A percentile compares a stretch with the other conserved stretches of the same genome.
Conservation (phyloP, 768 basidiomycete genomes). For the Clitopilus passeckerianus region DNA sequence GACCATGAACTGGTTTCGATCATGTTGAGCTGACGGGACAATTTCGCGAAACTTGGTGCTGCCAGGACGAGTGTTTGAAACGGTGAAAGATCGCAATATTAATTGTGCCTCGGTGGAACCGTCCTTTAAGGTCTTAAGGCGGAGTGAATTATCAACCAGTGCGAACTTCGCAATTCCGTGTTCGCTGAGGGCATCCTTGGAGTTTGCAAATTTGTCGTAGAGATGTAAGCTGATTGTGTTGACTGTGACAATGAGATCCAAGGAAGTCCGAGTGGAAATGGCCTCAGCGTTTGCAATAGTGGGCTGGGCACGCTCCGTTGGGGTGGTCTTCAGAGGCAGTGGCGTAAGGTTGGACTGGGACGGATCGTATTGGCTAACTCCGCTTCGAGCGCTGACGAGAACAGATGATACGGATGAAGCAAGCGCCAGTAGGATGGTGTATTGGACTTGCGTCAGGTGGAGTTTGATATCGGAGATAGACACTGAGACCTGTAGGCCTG, state of each 20-base stretch:
- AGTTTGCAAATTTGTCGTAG: slow-evolving; percentile 65
- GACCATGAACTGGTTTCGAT: slow-evolving; percentile 90
- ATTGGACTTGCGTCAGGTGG: slow-evolving; percentile 81
- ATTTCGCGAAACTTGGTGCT: slow-evolving; percentile 88
- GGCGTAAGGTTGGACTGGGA: background rate
- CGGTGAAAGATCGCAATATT: slow-evolving; percentile 84
- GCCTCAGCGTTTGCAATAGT: background rate
- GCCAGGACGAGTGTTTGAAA: slow-evolving; percentile 83
- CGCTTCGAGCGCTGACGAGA: background rate
- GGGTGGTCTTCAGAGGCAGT: background rate
- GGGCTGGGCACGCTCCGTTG: background rate
- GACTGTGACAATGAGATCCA: slow-evolving; percentile 74
- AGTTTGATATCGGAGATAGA: slow-evolving; percentile 82
- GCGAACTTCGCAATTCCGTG: slow-evolving; percentile 86
- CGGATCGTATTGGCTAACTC: background rate
- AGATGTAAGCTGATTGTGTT: slow-evolving; percentile 77
- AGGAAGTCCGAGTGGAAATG: background rate
- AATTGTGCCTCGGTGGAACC: slow-evolving; percentile 86
- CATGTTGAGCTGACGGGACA: slow-evolving; percentile 85
- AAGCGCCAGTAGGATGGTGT: slow-evolving; percentile 53
- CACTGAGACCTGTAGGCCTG: slow-evolving; percentile 50
- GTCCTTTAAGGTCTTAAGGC: slow-evolving; percentile 78
- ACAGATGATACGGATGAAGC: background rate
- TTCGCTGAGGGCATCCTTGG: slow-evolving; percentile 54
- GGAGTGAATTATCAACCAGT: slow-evolving; percentile 71